Percentiles rank a stretch among this genome's conserved stretches.
phyloP scores from a whole-genome alignment of 176 grass and related monocot genomes.

The Olyra latifolia region DNA sequence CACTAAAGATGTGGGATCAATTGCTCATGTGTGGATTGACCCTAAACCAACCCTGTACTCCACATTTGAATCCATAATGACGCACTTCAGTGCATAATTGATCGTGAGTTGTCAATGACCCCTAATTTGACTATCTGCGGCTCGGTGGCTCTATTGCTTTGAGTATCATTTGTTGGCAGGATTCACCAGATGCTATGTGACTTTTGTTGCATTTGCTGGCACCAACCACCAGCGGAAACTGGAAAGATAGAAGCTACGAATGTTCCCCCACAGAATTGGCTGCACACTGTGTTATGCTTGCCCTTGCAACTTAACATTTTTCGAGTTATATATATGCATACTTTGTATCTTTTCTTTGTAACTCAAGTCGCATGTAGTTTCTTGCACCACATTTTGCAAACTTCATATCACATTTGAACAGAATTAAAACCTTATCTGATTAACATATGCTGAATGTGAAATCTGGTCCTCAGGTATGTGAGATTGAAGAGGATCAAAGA shows the following conservation, averaged over 20 bases:
- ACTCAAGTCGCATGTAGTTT: background rate
- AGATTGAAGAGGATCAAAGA: background rate
- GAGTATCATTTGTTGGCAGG: background rate
- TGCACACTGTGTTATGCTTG: background rate
- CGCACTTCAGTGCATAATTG: background rate
- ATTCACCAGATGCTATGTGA: background rate
- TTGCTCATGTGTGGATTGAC: conserved; percentile 33
- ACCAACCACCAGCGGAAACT: background rate
- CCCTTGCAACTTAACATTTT: background rate
- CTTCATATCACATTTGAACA: background rate
- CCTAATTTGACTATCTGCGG: background rate
- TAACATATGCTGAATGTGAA: background rate
- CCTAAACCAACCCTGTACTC: background rate
- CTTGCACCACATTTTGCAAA: background rate
- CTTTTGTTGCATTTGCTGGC: background rate
- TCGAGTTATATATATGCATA: background rate
- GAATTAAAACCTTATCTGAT: background rate
- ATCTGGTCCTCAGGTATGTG: background rate
- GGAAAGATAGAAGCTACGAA: background rate
- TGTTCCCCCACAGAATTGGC: background rate
- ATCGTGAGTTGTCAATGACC: background rate
- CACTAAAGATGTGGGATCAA: conserved; percentile 27
- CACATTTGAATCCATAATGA: conserved; percentile 14
- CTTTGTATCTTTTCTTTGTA: background rate
- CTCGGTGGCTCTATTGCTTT: background rate